These are phyloP conservation scores for Austroboletus rostrupii DNA, from an alignment of 1,284 basidiomycete genomes.

Conservation along the genomic window DNA sequence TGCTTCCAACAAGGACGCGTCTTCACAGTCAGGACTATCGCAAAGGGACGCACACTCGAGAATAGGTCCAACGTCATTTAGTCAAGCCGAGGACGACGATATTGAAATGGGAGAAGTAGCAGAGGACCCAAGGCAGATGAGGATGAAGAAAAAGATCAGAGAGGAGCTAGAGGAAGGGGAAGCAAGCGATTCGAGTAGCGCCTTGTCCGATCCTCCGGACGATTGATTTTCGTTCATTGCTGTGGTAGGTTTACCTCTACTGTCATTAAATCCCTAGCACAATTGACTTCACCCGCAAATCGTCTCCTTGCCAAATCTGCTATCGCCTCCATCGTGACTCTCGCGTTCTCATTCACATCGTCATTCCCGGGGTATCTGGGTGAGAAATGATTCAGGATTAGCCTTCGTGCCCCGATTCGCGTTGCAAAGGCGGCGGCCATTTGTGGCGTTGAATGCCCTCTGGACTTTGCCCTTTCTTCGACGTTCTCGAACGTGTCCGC, in stretches of 20 bases:
- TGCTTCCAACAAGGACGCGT: conserved; percentile 33
- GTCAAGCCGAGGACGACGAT: conserved; percentile 45
- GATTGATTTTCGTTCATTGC: conserved; percentile 27
- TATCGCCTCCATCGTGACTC: conserved; percentile 59
- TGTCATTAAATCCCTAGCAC: conserved; percentile 71
- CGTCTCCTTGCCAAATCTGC: conserved; percentile 48
- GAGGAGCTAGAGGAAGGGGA: conserved; percentile 83
- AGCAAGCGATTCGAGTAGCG: conserved; percentile 73
- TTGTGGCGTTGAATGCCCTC: conserved; percentile 91
- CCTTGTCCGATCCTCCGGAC: conserved; percentile 64
- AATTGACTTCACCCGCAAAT: conserved; percentile 53
- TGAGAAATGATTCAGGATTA: conserved; percentile 87
- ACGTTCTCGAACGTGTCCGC: conserved; percentile 61
- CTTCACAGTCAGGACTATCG: conserved; percentile 31
- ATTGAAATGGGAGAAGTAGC: conserved; percentile 86
- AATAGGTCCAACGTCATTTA: conserved; percentile 22
- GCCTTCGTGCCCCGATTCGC: conserved; percentile 56
- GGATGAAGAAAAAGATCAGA: conserved; percentile 48
- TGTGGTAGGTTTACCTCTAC: conserved; percentile 45
- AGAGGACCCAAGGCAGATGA: conserved; percentile 53
- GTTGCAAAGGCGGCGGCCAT: conserved; percentile 86
- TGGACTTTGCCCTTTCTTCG: conserved; percentile 63
- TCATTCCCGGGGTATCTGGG: conserved; percentile 57
- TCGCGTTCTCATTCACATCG: conserved; percentile 45
- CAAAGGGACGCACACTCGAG: conserved; percentile 21